phyloP scores from a whole-genome alignment of 176 grass and related monocot species.

The Musa itinerans region DNA sequence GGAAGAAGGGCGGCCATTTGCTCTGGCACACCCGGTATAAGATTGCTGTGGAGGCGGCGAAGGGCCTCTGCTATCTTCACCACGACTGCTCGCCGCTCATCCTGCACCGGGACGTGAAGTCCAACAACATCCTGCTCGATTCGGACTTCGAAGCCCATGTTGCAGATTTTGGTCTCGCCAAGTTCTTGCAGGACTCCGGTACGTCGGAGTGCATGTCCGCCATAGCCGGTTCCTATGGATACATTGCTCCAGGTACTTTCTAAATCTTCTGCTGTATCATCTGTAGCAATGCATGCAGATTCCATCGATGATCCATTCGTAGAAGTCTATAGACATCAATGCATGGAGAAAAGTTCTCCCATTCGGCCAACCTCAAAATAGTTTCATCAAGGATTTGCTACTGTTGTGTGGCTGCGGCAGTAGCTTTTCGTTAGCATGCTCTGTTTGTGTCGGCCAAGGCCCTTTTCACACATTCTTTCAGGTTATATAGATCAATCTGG shows the following conservation, averaged over 20 bases:
- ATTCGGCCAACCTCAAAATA: too few species aligned
- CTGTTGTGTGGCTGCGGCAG: too few species aligned
- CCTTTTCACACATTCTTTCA: too few species aligned
- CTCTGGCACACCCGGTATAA: constrained; percentile 82
- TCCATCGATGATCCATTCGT: too few species aligned
- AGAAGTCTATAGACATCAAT: too few species aligned
- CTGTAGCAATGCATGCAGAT: too few species aligned
- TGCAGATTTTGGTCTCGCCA: neutral
- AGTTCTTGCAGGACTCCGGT: neutral
- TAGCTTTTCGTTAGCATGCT: too few species aligned
- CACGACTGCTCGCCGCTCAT: constrained; percentile 74
- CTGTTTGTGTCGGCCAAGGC: too few species aligned
- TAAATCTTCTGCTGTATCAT: too few species aligned
- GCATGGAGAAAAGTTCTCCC: too few species aligned
- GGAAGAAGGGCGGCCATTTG: constrained; percentile 79
- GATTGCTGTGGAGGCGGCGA: constrained; percentile 76
- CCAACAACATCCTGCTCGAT: constrained; percentile 64
- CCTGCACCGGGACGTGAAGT: constrained; percentile 80
- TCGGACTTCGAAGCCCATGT: constrained; percentile 1
- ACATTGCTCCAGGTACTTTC: constrained; percentile 79
- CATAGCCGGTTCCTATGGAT: constrained; percentile 86
- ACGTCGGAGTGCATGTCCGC: constrained; percentile 78
- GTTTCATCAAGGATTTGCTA: too few species aligned
- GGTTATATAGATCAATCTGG: too few species aligned
- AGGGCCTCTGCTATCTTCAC: constrained; percentile 84